Evolutionary conservation across 805 yeast genomes (phyloP).

Genomic region (Metschnikowia sp.): DNA sequence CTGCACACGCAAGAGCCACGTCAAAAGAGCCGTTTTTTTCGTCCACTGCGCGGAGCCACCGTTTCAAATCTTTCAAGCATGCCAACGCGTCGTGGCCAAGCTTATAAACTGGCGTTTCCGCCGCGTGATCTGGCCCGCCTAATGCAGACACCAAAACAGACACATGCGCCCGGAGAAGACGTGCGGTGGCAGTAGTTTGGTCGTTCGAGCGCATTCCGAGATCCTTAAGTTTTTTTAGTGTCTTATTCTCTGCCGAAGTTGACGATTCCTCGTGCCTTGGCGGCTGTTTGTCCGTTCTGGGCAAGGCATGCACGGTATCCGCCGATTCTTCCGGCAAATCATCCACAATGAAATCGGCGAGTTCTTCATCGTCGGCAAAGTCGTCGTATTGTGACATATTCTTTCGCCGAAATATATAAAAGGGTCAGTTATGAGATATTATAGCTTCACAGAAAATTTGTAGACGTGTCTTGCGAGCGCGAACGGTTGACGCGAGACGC

Average conservation of each 20-base stretch:
- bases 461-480: background rate
- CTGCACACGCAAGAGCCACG: constrained; percentile 86
- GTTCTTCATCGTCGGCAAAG: constrained; percentile 24
- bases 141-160: constrained; percentile 80
- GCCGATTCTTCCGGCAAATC: constrained; percentile 6
- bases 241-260: background rate
- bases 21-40: constrained; percentile 66
- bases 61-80: constrained; percentile 80
- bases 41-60: constrained; percentile 85
- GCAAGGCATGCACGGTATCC: background rate
- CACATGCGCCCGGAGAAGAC: constrained; percentile 64
- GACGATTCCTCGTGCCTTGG: background rate
- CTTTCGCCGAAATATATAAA: too few species aligned
- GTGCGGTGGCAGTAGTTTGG: constrained; percentile 34
- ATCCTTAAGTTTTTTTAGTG: constrained; percentile 2
- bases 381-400: constrained; percentile 1
- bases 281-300: background rate
- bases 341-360: constrained; percentile 37
- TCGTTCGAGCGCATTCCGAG: constrained; percentile 27
- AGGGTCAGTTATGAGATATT: too few species aligned
- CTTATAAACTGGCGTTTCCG: constrained; percentile 57
- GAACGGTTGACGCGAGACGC: constrained; percentile 1
- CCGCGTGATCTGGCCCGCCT: constrained; percentile 80
- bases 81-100: constrained; percentile 87
- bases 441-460: background rate